Conservation (phyloP, 1,284 basidiomycete species). For the Pterula multifida region DNA sequence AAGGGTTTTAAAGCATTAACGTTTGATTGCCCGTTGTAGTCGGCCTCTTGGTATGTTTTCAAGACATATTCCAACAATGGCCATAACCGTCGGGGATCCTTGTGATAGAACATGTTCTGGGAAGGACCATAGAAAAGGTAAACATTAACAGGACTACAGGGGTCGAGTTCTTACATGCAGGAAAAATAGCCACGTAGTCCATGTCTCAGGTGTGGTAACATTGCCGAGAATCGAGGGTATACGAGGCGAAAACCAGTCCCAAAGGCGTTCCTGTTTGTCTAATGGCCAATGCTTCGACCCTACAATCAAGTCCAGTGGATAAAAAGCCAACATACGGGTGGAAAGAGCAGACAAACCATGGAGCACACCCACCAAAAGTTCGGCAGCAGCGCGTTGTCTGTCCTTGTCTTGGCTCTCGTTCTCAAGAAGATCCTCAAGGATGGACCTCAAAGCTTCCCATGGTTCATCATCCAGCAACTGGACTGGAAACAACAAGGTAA, state of each 20-base stretch:
- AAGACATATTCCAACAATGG: conserved; percentile 70
- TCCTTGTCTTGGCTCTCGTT: conserved; percentile 59
- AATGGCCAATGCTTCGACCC: conserved; percentile 86
- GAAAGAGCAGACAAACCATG: conserved; percentile 40
- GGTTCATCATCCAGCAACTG: conserved; percentile 60
- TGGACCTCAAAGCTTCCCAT: conserved; percentile 40
- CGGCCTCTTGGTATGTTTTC: conserved; percentile 45
- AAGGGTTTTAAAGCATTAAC: conserved; percentile 58
- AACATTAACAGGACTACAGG: not conserved
- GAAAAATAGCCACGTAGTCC: conserved; percentile 59
- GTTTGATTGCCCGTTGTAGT: conserved; percentile 67
- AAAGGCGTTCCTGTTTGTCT: conserved; percentile 55
- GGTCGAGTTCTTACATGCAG: conserved; percentile 36
- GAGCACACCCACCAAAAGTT: conserved; percentile 74
- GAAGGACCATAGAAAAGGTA: conserved; percentile 7
- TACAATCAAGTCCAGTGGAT: too few species aligned
- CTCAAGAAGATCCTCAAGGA: conserved; percentile 38
- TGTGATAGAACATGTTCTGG: conserved; percentile 64
- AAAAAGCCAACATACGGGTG: not conserved
- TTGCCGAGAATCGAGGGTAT: conserved; percentile 57
- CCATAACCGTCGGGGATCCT: conserved; percentile 77
- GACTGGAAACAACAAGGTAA: conserved; percentile 26
- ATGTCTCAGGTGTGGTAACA: conserved; percentile 55
- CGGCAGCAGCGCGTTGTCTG: conserved; percentile 82
- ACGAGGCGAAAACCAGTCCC: conserved; percentile 72